phyloP scores from a whole-genome alignment of 805 yeast species.

The Metschnikowia santaceciliae region DNA sequence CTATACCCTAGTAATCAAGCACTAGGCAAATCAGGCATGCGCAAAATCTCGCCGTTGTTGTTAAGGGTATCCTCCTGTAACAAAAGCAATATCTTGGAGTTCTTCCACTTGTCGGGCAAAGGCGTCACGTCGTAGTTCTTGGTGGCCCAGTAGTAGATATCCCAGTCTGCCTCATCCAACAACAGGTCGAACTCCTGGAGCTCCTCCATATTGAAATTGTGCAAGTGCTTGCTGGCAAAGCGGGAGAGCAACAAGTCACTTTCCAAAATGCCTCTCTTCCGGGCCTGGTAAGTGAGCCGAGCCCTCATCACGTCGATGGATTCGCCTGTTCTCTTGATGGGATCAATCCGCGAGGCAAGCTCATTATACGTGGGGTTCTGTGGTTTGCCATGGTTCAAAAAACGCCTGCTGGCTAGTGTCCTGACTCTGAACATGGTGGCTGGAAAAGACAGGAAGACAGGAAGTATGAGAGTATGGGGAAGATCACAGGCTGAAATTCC shows the following conservation, averaged over 20 bases:
- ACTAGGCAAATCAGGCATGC: slow-evolving; percentile 67
- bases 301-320: slow-evolving; percentile 71
- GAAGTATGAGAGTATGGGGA: background rate
- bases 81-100: slow-evolving; percentile 56
- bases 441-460: background rate
- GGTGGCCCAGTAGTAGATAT: slow-evolving; percentile 97
- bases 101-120: slow-evolving; percentile 81
- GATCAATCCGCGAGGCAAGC: slow-evolving; percentile 64
- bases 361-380: slow-evolving; percentile 37
- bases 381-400: slow-evolving; percentile 40
- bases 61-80: slow-evolving; percentile 75
- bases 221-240: slow-evolving; percentile 75
- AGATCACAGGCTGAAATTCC: background rate
- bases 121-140: slow-evolving; percentile 77
- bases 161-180: slow-evolving; percentile 97
- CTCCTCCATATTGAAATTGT: slow-evolving; percentile 55
- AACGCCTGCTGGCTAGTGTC: slow-evolving; percentile 7
- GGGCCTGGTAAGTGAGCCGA: slow-evolving; percentile 83
- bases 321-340: slow-evolving; percentile 75
- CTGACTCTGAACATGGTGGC: background rate
- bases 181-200: slow-evolving; percentile 81
- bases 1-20: background rate
- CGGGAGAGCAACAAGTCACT: slow-evolving; percentile 81
- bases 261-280: slow-evolving; percentile 94
- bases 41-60: slow-evolving; percentile 63